Evolutionary conservation across 306 rosid genomes (phyloP).

Genomic region (Cucurbita maxima): DNA sequence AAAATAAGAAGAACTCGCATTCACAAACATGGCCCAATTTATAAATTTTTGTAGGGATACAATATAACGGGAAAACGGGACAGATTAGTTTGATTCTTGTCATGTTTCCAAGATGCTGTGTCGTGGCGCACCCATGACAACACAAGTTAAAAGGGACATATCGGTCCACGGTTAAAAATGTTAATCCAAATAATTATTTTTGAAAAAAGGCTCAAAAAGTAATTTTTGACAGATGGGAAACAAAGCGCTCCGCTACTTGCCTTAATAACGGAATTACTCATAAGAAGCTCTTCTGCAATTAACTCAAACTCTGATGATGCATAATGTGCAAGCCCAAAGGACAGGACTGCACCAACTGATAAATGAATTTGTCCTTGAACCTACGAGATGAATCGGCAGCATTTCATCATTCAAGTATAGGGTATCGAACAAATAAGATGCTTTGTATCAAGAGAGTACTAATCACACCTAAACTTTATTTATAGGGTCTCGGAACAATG

Average conservation of each 20-base stretch:
- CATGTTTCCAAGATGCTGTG: not conserved
- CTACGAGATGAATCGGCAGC: slow-evolving; percentile 22
- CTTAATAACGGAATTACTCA: slow-evolving; percentile 87
- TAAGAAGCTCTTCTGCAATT: slow-evolving; percentile 98
- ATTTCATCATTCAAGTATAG: not conserved
- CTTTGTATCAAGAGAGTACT: no score
- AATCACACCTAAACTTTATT: not conserved
- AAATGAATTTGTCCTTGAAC: slow-evolving; percentile 83
- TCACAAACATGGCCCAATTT: no score
- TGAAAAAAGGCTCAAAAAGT: not conserved
- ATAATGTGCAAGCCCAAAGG: slow-evolving; percentile 89
- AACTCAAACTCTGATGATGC: slow-evolving; percentile 86
- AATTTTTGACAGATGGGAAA: not conserved
- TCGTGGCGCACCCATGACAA: not conserved
- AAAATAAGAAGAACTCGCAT: no score
- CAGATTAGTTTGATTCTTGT: not conserved
- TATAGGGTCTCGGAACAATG: not conserved
- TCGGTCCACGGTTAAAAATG: not conserved
- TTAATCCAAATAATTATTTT: not conserved
- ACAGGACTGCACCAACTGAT: slow-evolving; percentile 51
- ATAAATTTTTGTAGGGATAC: no score
- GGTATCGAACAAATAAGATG: no score
- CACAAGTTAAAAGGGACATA: not conserved
- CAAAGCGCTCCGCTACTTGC: slow-evolving; percentile 24
- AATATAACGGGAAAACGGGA: no score